These are phyloP conservation scores for Dothistroma pini DNA, from an alignment of 2,329 filamentous ascomycete genomes.

Conservation along the genomic window DNA sequence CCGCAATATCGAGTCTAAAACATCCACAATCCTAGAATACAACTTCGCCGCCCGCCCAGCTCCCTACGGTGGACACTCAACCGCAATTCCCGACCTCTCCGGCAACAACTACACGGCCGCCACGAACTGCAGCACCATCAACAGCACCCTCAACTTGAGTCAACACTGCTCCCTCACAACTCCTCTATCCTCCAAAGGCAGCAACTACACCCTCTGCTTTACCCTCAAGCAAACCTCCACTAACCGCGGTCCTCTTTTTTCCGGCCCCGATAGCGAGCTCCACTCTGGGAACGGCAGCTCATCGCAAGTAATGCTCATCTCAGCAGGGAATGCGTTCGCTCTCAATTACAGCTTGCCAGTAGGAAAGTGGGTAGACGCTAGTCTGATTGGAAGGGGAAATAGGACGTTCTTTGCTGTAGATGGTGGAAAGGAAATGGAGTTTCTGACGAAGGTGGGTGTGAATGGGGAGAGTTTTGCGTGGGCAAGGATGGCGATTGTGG, in stretches of 20 bases:
- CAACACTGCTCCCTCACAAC: constrained; percentile 45
- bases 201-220: constrained; percentile 54
- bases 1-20: constrained; percentile 37
- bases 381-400: constrained; percentile 37
- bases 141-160: constrained; percentile 18
- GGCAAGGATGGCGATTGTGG: constrained; percentile 46
- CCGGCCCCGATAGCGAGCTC: constrained; percentile 35
- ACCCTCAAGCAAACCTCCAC: constrained; percentile 42
- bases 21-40: constrained; percentile 39
- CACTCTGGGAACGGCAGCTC: constrained; percentile 21
- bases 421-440: constrained; percentile 37
- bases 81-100: constrained; percentile 35
- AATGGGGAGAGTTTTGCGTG: constrained; percentile 43
- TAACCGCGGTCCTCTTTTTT: constrained; percentile 44
- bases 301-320: constrained; percentile 37
- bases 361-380: constrained; percentile 37
- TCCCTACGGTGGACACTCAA: neutral
- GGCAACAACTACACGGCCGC: constrained; percentile 42
- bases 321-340: constrained; percentile 39
- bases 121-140: constrained; percentile 36
- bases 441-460: constrained; percentile 43
- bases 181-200: constrained; percentile 52
- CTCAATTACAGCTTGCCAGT: constrained; percentile 43
- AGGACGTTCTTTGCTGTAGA: constrained; percentile 35
- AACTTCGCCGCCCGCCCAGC: constrained; percentile 26